Percentiles rank a stretch among this genome's conserved stretches.
Conservation (phyloP, 192 early-diverging fungal genomes). For the Obelidium mucronatum region DNA sequence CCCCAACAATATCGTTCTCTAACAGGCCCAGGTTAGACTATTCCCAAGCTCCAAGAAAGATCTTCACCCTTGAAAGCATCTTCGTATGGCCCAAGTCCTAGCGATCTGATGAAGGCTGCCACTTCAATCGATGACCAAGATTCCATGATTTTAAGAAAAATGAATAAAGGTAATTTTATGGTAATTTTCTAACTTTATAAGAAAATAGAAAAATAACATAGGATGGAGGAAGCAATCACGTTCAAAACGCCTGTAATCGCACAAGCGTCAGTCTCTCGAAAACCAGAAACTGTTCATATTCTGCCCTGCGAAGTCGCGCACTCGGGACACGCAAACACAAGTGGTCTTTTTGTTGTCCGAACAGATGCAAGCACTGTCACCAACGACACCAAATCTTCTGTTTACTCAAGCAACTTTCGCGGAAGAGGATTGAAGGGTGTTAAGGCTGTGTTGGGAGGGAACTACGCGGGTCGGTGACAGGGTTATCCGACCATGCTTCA, state of each 20-base stretch:
- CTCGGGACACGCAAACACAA: constrained; percentile 40
- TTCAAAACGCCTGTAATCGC: background rate
- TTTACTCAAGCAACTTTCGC: too few species aligned
- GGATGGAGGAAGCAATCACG: background rate
- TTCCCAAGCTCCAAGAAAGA: too few species aligned
- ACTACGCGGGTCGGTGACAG: too few species aligned
- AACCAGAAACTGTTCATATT: constrained; percentile 25
- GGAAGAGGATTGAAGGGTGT: constrained; percentile 40
- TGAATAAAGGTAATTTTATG: too few species aligned
- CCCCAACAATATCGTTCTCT: constrained; percentile 93
- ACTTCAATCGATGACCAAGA: constrained; percentile 28
- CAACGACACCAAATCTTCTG: too few species aligned
- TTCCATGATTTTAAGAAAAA: too few species aligned
- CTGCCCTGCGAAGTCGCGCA: constrained; percentile 44
- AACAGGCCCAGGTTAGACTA: background rate
- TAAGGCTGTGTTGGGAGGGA: background rate
- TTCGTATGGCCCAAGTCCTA: constrained; percentile 32
- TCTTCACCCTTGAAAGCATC: constrained; percentile 26
- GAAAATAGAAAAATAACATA: background rate
- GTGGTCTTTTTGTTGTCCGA: constrained; percentile 35
- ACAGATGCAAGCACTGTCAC: constrained; percentile 1
- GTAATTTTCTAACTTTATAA: too few species aligned
- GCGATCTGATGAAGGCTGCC: constrained; percentile 14
- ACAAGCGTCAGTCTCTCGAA: background rate
- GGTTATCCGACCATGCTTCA: too few species aligned